Base-by-base conservation (phyloP, 495 filamentous ascomycete genomes). In the Lasiosphaeria hispida region DNA sequence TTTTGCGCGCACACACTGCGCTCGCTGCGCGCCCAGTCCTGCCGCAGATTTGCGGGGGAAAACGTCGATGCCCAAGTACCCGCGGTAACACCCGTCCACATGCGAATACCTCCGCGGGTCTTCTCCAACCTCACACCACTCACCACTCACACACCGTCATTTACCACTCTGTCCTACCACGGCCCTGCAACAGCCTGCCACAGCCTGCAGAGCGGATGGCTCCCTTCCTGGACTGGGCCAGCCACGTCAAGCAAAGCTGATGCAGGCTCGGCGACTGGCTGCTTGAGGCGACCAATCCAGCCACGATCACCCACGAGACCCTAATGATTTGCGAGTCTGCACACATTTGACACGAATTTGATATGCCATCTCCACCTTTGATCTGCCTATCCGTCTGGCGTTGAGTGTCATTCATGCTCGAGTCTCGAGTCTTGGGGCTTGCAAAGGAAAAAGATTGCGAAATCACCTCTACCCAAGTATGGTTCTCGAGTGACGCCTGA, bases 261-360 rank as follows among this genome's bases (percentile, higher is more conserved):
- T 14, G 11, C 43, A 41, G 36, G 47, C 34, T 35, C 53, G 49
- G 52, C 51, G 42, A 66, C 60, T 65, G 67, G 65, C 38, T 49
- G 56, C 23, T 53, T 52, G 65, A 58, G 63, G 61, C 57, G 62
- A 45, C 71, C 69, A 73, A 73, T 73, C 67, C 60, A 9, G 35
- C 42, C 18, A 40, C 19, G 52, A 57, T 48, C 41, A 18, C 53
- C 23, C 19, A 10, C 17, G 39, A 18, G 15, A 47, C 39, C 30
- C 39, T 43, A 17, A 11, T 66, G 59, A 69, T 69, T 71, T 63
- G 68, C 38, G 48, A 51, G 52, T n/a, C 54, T 48, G 19, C 36
- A 45, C 37, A 58, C 40, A 64, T 30, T 30, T 30, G 23, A 30
- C 23, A 30, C 23, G 23, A 5, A 30, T 30, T 30, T 2, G 23